Evolutionary conservation across 75 land plant species (phyloP), one percentile per base, ranked within the genome.

Genomic region (Picea sitchensis): DNA sequence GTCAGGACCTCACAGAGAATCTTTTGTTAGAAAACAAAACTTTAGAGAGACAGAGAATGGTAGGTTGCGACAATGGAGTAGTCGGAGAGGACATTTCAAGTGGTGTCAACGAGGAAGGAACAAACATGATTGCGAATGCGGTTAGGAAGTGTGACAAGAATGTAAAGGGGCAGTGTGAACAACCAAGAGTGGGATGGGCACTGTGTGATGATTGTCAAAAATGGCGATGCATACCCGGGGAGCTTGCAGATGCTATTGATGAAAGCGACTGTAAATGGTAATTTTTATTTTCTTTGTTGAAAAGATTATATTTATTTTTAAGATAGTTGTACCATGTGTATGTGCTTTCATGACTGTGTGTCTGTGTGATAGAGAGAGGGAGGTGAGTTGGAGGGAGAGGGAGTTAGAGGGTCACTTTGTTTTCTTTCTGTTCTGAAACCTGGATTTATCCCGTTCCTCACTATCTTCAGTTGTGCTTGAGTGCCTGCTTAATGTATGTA

Each of bases 121-220:
- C 51, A 69, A 69, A 36, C 47, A 69, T 14, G 20, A 38, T 36
- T 69, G 6, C 31, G 41, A 38, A 8, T 38, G 38, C 4, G 47
- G 41, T 69, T 15, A 8, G 54, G 54, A 69, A 69, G 2, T 17
- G 18, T 69, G 73, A 36, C 38, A n/a, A 6, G 73, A 69, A 32
- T 17, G 14, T 23, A 21, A 17, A 57, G 30, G 41, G 84, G 51
- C 23, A 41, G 17, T 69, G 59, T 72, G 18, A 57, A 5, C 76
- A 47, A 30, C 81, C 86, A 3, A 77, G 76, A 51, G 78, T 63
- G 69, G 94, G 97, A 58, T 96, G 97, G 97, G 99, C 88, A 44
- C 60, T 76, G 32, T 96, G 99, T 87, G 99, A 96, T 86, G 90
- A 88, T 78, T 96, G 97, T 74, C 73, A 75, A 1, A 94, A 94